Percentiles rank a stretch among this genome's conserved stretches.
These are phyloP conservation scores for Microbotryum intermedium DNA, from an alignment of 1,284 basidiomycete species.

Conservation along the genomic window DNA sequence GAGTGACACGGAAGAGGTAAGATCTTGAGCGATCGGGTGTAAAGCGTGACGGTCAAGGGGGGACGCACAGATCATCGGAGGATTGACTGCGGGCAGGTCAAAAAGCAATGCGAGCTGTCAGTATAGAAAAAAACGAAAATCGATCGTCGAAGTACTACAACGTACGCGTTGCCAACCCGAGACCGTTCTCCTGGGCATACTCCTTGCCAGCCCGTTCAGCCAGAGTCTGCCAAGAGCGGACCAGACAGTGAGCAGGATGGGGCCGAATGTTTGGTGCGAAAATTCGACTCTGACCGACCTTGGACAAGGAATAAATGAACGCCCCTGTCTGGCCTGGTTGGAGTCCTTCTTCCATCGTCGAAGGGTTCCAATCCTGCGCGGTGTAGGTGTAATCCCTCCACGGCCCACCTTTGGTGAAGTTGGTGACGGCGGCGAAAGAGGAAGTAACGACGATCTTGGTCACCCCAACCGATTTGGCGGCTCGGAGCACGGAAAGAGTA, in stretches of 20 bases:
- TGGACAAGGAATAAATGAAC: conserved; percentile 34
- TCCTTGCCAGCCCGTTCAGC: conserved; percentile 38
- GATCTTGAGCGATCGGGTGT: not conserved
- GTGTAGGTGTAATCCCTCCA: conserved; percentile 32
- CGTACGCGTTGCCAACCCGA: conserved; percentile 13
- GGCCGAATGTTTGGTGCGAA: no score
- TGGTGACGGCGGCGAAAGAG: conserved; percentile 38
- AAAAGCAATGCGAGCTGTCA: no score
- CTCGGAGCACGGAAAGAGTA: conserved; percentile 34
- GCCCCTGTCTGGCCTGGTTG: conserved; percentile 28
- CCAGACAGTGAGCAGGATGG: not conserved
- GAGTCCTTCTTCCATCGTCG: conserved; percentile 31
- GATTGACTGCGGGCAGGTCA: conserved; percentile 12
- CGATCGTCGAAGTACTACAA: not conserved
- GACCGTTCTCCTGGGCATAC: conserved; percentile 22
- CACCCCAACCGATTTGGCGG: conserved; percentile 31
- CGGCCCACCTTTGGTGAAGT: conserved; percentile 18
- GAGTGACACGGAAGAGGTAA: not conserved
- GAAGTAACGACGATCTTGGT: conserved; percentile 38
- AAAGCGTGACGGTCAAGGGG: not conserved
- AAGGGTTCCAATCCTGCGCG: conserved; percentile 38
- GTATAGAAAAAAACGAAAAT: no score
- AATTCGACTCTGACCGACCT: not conserved
- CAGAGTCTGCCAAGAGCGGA: conserved; percentile 31
- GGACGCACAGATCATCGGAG: conserved; percentile 30